Percentiles rank a stretch among this genome's conserved stretches.
Evolutionary conservation across 2,329 filamentous ascomycete species (phyloP).

Genomic region (Myotisia sp.): DNA sequence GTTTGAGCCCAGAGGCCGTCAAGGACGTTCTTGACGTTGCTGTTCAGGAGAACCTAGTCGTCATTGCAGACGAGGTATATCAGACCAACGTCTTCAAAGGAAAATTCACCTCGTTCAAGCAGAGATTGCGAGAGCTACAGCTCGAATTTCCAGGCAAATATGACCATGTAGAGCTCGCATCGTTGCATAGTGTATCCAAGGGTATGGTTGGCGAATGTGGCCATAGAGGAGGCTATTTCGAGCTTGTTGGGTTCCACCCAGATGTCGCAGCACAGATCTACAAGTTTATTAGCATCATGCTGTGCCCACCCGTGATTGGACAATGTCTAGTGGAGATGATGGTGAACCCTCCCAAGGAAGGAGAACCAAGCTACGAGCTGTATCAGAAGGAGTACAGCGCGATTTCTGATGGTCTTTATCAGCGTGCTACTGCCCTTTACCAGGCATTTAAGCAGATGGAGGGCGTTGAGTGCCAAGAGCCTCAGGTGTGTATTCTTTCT

Average conservation of each 20-base stretch:
- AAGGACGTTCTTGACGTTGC: constrained; percentile 76
- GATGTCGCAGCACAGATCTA: constrained; percentile 87
- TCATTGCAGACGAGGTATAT: constrained; percentile 96
- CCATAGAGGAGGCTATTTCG: constrained; percentile 94
- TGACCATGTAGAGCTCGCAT: constrained; percentile 75
- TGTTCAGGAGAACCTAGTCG: constrained; percentile 66
- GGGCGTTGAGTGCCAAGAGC: constrained; percentile 76
- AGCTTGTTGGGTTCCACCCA: constrained; percentile 76
- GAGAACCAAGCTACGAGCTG: constrained; percentile 68
- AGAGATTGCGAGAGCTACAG: constrained; percentile 66
- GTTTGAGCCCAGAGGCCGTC: constrained; percentile 64
- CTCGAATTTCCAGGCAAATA: constrained; percentile 58
- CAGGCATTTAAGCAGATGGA: constrained; percentile 90
- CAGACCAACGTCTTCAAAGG: constrained; percentile 96
- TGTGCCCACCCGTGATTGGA: constrained; percentile 87
- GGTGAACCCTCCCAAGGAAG: constrained; percentile 82
- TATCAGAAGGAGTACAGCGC: constrained; percentile 74
- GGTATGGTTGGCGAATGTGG: constrained; percentile 98
- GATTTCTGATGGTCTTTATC: constrained; percentile 64
- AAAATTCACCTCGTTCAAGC: constrained; percentile 92
- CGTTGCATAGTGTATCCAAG: constrained; percentile 87
- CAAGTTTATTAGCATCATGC: constrained; percentile 95
- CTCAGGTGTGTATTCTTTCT: constrained; percentile 40
- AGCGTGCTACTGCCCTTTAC: constrained; percentile 73
- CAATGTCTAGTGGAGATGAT: constrained; percentile 96